These are phyloP conservation scores for Blastomyces emzantsi DNA, from an alignment of 2,329 filamentous ascomycete species.

Conservation along the genomic window DNA sequence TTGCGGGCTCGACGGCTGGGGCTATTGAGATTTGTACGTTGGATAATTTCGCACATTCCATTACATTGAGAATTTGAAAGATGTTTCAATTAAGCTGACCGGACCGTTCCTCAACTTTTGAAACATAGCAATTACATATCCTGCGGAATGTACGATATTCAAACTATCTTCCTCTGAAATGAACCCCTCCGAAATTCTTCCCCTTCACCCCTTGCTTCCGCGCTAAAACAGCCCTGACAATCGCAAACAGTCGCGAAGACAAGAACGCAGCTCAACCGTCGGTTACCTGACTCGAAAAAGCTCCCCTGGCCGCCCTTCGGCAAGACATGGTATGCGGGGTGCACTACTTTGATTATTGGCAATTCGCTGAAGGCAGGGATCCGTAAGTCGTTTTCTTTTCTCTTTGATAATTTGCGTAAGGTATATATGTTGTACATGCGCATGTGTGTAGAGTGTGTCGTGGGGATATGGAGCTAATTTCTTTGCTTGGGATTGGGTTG, in stretches of 20 bases:
- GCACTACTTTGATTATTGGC: conserved; percentile 91
- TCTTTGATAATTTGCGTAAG: neutral
- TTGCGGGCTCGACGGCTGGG: conserved; percentile 88
- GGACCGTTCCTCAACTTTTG: neutral
- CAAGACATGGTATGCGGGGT: conserved; percentile 92
- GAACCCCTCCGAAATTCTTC: neutral
- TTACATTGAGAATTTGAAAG: neutral
- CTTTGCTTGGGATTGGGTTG: neutral
- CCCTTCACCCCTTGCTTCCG: no score
- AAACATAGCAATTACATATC: conserved; percentile 70
- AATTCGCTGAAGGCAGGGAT: conserved; percentile 96
- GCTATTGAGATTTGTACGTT: conserved; percentile 79
- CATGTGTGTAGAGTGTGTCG: neutral
- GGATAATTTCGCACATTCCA: neutral
- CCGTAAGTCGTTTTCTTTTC: conserved; percentile 47
- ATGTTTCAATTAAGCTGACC: neutral
- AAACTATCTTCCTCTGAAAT: neutral
- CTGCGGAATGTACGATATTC: conserved; percentile 66
- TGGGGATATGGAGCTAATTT: neutral
- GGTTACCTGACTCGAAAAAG: conserved; percentile 71
- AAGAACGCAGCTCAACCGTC: conserved; percentile 81
- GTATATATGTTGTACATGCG: neutral
- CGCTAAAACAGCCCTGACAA: conserved; percentile 9
- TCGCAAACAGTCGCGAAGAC: conserved; percentile 71
- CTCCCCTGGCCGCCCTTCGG: conserved; percentile 93